These are phyloP conservation scores for Neoscytalidium dimidiatum DNA, from an alignment of 2,329 filamentous ascomycete species.

Conservation along the genomic window DNA sequence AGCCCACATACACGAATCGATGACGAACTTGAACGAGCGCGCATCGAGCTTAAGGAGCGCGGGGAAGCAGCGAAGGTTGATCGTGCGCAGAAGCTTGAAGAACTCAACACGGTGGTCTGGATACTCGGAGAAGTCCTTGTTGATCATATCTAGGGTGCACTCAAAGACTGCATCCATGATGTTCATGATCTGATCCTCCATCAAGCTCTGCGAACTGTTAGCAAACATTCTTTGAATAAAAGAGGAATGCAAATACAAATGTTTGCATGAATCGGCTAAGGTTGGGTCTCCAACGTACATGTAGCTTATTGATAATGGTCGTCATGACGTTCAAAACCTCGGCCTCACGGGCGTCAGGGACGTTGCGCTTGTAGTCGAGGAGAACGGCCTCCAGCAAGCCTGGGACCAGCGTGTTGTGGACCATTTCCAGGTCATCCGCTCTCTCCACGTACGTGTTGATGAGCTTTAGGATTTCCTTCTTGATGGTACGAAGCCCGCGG, in stretches of 20 bases:
- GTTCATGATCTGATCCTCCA: slow-evolving; percentile 96
- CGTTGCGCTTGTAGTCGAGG: slow-evolving; percentile 95
- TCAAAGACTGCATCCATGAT: slow-evolving; percentile 99
- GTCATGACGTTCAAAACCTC: slow-evolving; percentile 98
- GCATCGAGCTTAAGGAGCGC: slow-evolving; percentile 91
- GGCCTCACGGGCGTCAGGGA: slow-evolving; percentile 90
- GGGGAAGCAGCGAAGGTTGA: slow-evolving; percentile 97
- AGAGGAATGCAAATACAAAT: slow-evolving; percentile 18
- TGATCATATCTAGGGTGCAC: slow-evolving; percentile 99
- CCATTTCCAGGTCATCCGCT: slow-evolving; percentile 91
- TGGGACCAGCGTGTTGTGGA: slow-evolving; percentile 93
- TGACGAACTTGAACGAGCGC: slow-evolving; percentile 98
- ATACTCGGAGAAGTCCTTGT: slow-evolving; percentile 99
- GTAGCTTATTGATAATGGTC: slow-evolving; percentile 93
- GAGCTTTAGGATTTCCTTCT: slow-evolving; percentile 98
- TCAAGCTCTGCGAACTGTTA: slow-evolving; percentile 65
- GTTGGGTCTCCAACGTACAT: slow-evolving; percentile 69
- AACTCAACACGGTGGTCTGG: slow-evolving; percentile 99
- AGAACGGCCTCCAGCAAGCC: slow-evolving; percentile 91
- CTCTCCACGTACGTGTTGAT: slow-evolving; percentile 98
- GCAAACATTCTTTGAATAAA: background rate
- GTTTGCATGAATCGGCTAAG: slow-evolving; percentile 52
- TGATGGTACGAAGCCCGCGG: slow-evolving; percentile 92
- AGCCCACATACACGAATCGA: slow-evolving; percentile 99
- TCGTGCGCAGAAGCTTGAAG: slow-evolving; percentile 93